phyloP scores from a whole-genome alignment of 2,329 filamentous ascomycete species.

The Grosmannia penicillata region DNA sequence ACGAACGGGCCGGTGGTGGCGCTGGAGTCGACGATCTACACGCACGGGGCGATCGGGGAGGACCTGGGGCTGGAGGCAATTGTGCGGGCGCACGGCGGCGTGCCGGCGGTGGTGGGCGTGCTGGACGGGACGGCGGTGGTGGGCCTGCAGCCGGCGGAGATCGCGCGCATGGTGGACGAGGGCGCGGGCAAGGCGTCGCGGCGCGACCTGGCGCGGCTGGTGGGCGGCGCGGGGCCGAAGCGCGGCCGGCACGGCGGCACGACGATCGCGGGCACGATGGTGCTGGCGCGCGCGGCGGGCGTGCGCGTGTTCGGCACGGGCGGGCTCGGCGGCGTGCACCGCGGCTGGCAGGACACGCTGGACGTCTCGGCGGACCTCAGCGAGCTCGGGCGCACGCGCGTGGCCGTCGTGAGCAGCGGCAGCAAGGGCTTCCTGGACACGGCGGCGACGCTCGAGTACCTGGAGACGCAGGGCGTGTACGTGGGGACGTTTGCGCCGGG shows the following conservation, averaged over 20 bases:
- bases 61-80: conserved; percentile 60
- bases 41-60: conserved; percentile 74
- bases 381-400: conserved; percentile 76
- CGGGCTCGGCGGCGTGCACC: conserved; percentile 85
- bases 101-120: conserved; percentile 85
- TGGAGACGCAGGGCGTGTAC: conserved; percentile 59
- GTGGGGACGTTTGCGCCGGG: conserved; percentile 85
- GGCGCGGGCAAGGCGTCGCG: conserved; percentile 73
- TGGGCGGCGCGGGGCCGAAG: conserved; percentile 28
- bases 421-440: conserved; percentile 97
- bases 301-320: conserved; percentile 92
- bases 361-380: conserved; percentile 93
- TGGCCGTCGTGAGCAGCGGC: conserved; percentile 78
- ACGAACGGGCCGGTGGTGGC: conserved; percentile 74
- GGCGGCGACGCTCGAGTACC: conserved; percentile 66
- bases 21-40: conserved; percentile 93
- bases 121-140: conserved; percentile 71
- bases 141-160: conserved; percentile 57
- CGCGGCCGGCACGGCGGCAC: conserved; percentile 66
- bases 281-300: conserved; percentile 72
- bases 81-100: conserved; percentile 64
- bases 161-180: conserved; percentile 57
- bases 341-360: conserved; percentile 72
- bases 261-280: conserved; percentile 85
- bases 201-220: conserved; percentile 70